Conservation (phyloP, 352 stramenopile species). For the Phytophthora rubi region DNA sequence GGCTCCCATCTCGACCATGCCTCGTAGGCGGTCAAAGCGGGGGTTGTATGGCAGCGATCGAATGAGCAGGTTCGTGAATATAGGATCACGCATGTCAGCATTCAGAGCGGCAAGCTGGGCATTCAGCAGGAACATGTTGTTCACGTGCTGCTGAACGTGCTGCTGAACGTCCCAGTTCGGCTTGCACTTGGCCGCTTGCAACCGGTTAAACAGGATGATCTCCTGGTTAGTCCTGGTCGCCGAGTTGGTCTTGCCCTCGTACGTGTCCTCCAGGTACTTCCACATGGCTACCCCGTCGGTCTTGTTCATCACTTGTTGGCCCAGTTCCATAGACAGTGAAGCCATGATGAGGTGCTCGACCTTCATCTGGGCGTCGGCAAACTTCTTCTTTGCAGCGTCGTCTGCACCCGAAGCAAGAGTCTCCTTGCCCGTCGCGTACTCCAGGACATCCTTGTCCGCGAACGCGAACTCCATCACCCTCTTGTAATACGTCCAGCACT, state of each 20-base stretch:
- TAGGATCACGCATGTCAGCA: conserved; percentile 5
- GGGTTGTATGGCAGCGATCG: not conserved
- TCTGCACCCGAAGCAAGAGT: not conserved
- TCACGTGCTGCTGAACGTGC: conserved; percentile 1
- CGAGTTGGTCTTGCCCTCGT: no score
- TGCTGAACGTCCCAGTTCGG: not conserved
- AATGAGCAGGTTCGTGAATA: conserved; percentile 12
- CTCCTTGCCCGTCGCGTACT: not conserved
- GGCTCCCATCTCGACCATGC: not conserved
- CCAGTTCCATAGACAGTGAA: no score
- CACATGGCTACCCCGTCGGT: no score
- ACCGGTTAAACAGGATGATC: not conserved
- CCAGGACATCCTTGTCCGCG: not conserved
- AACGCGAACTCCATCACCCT: conserved; percentile 6
- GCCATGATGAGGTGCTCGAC: no score
- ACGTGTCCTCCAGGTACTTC: no score
- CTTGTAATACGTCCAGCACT: conserved; percentile 4
- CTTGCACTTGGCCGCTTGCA: no score
- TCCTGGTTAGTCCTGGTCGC: no score
- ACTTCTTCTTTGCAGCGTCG: no score
- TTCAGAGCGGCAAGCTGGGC: not conserved
- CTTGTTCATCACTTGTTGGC: no score
- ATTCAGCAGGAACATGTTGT: conserved; percentile 15
- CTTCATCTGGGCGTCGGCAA: no score
- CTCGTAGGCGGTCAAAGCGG: not conserved